Base-by-base conservation (phyloP, 192 early-diverging fungal genomes). In the Entophlyctis helioformis region DNA sequence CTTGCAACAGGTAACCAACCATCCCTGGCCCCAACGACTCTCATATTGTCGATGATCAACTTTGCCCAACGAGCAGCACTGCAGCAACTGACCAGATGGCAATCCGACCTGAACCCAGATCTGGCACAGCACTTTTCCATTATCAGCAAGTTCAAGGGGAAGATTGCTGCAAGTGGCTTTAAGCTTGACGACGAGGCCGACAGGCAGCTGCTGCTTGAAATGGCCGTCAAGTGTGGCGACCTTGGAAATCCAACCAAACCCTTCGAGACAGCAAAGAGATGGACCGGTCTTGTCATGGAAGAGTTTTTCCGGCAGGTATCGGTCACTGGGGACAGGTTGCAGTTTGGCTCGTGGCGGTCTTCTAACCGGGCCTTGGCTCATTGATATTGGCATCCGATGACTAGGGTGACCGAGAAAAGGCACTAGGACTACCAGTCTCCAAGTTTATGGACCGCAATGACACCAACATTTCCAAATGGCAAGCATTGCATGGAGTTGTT, bases 381-480 rank as follows among this genome's bases (percentile, higher is more conserved):
- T n/a, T n/a, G n/a, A n/a, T n/a, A n/a, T n/a, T n/a, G n/a, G n/a
- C n/a, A n/a, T n/a, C n/a, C n/a, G n/a, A n/a, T n/a, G 11, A 15
- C 16, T 36, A 75, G 64, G 74, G 75, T n/a, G 75, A 78, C 41
- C 39, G 62, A 13, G 75, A 78, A 47, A 31, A 54, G 22, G 40
- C 50, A 18, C 40, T 68, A 3, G 75, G 75, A 8, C 25, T 78
- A 15, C 69, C 73, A 32, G 69, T 78, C 3, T 72, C 71, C 15
- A 74, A 67, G 54, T 78, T 78, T 42, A 76, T 76, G 72, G 75
- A 78, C 46, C 50, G 75, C 12, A 47, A 63, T 21, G 69, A 74
- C 36, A 69, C 69, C 25, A 71, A 69, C 33, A 64, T 78, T 36
- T 55, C 72, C 21, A 78, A 78, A 67, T 78, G 75, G 63, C 66